Evolutionary conservation across 2,329 filamentous ascomycete genomes (phyloP).

Genomic region (Aureobasidium leucospermi): DNA sequence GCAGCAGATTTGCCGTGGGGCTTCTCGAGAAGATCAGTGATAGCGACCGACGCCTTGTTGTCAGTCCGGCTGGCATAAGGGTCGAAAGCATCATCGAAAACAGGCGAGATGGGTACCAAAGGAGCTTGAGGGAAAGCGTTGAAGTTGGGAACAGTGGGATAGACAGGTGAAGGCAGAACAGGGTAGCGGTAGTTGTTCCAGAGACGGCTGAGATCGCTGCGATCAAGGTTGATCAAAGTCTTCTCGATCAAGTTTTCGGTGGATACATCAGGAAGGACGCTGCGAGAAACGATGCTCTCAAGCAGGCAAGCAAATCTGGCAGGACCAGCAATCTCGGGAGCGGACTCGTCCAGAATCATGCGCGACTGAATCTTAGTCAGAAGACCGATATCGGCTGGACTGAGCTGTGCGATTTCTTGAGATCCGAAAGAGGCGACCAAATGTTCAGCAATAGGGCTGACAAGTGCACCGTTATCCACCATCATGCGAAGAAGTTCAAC

Average conservation of each 20-base stretch:
- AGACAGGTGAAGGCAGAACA: conserved; percentile 40
- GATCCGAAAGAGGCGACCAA: conserved; percentile 54
- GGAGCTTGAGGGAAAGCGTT: conserved; percentile 38
- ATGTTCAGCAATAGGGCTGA: conserved; percentile 53
- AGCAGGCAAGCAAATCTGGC: conserved; percentile 56
- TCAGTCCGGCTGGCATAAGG: conserved; percentile 87
- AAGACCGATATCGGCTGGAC: conserved; percentile 47
- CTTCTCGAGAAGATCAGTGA: conserved; percentile 83
- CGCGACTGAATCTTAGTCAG: conserved; percentile 53
- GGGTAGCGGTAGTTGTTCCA: conserved; percentile 54
- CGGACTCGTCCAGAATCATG: conserved; percentile 40
- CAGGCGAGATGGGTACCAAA: conserved; percentile 45
- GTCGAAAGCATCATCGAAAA: conserved; percentile 77
- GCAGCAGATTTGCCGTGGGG: conserved; percentile 64
- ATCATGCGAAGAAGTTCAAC: conserved; percentile 57
- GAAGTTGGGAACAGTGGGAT: conserved; percentile 40
- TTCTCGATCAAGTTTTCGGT: conserved; percentile 53
- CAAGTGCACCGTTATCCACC: conserved; percentile 57
- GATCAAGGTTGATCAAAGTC: conserved; percentile 47
- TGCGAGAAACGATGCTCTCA: conserved; percentile 48
- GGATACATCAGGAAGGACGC: conserved; percentile 47
- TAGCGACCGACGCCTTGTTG: conserved; percentile 84
- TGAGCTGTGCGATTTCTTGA: conserved; percentile 51
- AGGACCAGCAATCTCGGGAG: conserved; percentile 50
- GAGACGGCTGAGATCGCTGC: conserved; percentile 40